A percentile compares a stretch with the other conserved stretches of the same genome.
Conservation (phyloP, 1,139 yeast species). For the Petasospora fabianii region DNA sequence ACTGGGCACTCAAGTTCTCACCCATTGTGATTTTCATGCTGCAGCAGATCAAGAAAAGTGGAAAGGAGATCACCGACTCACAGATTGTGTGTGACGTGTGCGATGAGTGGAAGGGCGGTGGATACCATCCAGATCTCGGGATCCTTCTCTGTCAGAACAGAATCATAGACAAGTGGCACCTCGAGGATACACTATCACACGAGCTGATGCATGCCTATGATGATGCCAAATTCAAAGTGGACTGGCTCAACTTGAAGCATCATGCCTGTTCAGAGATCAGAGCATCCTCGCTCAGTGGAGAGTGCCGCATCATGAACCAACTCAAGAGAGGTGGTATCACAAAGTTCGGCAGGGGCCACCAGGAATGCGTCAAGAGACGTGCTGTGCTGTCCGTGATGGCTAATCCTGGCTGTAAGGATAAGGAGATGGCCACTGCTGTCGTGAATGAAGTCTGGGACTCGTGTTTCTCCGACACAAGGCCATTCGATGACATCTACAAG, state of each 20-base stretch:
- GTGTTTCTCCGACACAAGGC: conserved; percentile 93
- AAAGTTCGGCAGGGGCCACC: conserved; percentile 77
- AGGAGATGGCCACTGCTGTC: conserved; percentile 70
- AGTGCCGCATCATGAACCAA: conserved; percentile 87
- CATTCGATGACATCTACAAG: conserved; percentile 85
- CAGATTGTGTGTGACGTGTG: conserved; percentile 81
- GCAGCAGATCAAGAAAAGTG: conserved; percentile 67
- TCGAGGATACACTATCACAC: conserved; percentile 89
- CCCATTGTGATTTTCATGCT: conserved; percentile 89
- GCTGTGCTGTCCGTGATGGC: conserved; percentile 82
- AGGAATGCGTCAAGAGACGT: conserved; percentile 82
- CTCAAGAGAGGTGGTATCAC: conserved; percentile 62
- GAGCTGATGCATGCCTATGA: conserved; percentile 95
- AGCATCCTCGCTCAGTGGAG: conserved; percentile 92
- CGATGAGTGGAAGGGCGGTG: conserved; percentile 86
- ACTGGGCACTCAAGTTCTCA: conserved; percentile 75
- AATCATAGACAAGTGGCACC: conserved; percentile 70
- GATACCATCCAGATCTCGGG: conserved; percentile 88
- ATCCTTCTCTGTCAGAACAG: conserved; percentile 84
- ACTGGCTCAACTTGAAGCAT: conserved; percentile 79
- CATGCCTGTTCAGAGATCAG: conserved; percentile 97
- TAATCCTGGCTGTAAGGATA: conserved; percentile 74
- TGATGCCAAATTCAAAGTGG: conserved; percentile 79
- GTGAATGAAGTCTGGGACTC: conserved; percentile 90
- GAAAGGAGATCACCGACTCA: conserved; percentile 43